phyloP scores from a whole-genome alignment of 176 grass and related monocot genomes.

The Alloteropsis semialata region DNA sequence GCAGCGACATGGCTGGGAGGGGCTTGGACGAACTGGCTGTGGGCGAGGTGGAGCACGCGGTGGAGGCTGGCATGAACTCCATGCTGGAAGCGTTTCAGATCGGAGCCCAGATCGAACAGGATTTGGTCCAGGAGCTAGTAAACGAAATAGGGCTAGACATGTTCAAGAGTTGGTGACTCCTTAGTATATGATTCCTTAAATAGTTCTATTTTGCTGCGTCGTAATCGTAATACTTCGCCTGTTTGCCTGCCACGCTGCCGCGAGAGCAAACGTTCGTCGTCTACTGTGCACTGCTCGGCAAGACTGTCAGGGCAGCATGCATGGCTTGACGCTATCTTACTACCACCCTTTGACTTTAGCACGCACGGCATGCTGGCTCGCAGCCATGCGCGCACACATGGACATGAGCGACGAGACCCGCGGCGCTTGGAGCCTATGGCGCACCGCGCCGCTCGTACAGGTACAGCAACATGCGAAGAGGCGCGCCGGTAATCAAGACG shows the following conservation, averaged over 20 bases:
- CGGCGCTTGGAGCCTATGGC: too few species aligned
- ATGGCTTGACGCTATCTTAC: too few species aligned
- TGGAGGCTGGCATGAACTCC: conserved; percentile 5
- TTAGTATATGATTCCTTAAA: background rate
- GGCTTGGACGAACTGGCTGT: conserved; percentile 43
- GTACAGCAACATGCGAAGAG: too few species aligned
- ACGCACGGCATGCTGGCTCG: too few species aligned
- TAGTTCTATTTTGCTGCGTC: background rate
- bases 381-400: too few species aligned
- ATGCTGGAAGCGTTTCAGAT: conserved; percentile 43
- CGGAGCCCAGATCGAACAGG: conserved; percentile 54
- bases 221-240: conserved; percentile 3
- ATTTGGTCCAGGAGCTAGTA: conserved; percentile 55
- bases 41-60: conserved; percentile 36
- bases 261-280: background rate
- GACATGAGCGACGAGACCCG: too few species aligned
- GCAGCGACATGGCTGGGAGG: conserved; percentile 25
- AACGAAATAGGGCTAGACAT: conserved; percentile 50
- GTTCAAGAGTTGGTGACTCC: background rate
- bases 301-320: background rate
- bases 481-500: too few species aligned
- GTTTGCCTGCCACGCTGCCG: background rate
- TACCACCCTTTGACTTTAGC: too few species aligned
- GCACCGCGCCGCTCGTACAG: too few species aligned
- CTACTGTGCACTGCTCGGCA: background rate